Base-by-base conservation (phyloP, 1,284 basidiomycete genomes). In the Hymenochaete sp. region DNA sequence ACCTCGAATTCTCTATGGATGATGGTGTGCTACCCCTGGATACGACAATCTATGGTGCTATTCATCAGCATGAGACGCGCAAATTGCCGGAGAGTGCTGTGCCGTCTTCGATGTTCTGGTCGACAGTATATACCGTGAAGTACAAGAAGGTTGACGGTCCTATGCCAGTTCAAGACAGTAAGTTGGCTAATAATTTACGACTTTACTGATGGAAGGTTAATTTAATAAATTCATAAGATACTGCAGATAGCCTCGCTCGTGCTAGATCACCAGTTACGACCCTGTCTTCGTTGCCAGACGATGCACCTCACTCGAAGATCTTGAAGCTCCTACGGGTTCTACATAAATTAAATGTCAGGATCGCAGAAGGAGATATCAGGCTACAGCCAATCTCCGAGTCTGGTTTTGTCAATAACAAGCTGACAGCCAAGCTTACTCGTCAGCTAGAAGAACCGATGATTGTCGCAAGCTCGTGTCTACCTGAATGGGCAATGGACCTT, bases 401-500 rank as follows among this genome's bases (percentile, higher is more conserved):
- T 1, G 77, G 87, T 0, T 98, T 98, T 59, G 81, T 98, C 54
- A 99, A 98, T 64, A 97, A 97, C 69, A 98, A 98, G 66, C 70
- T 99, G 37, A 93, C 93, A 1, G 96, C 96, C 18, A 98, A 99
- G 64, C 75, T 99, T 28, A 93, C 92, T n/a, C 78, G 96, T 31
- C 96, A 98, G 62, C 65, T 99, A 28, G 95, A 98, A 57, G 96
- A 99, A 62, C 91, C 92, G 0, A 96, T 98, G 90, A 95, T 99
- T 53, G 88, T 98, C 31, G 96, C 95, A 1, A 95, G 93, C 55
- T 88, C 88, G 32, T 98, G 93, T 63, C 68, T 98, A 9, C 96
- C 96, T 1, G 91, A 92, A 53, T 99, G 96, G 96, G 90, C 93
- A 1, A 68, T 89, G 31, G 93, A 97, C 61, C 74, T 99, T 7